Percentiles rank a stretch among this genome's conserved stretches.
phyloP scores from a whole-genome alignment of 1,139 yeast genomes.

The Zygosaccharomyces sapae region DNA sequence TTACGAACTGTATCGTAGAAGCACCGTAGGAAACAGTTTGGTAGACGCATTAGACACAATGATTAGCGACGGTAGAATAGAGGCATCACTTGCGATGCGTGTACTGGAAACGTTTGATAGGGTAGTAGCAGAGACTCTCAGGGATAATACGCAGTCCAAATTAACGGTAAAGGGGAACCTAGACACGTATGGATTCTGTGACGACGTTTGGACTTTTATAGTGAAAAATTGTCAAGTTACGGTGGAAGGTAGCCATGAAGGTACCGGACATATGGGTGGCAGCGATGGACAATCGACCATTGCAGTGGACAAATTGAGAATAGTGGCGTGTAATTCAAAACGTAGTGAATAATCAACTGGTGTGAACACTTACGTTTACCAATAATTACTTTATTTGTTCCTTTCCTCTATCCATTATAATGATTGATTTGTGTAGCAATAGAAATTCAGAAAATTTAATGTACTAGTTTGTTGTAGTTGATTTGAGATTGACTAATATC shows the following conservation, averaged over 20 bases:
- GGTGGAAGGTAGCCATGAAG: constrained; percentile 45
- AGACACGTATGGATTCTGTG: constrained; percentile 93
- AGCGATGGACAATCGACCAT: constrained; percentile 26
- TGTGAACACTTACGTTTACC: too few species aligned
- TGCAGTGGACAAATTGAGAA: constrained; percentile 83
- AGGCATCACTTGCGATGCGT: constrained; percentile 92
- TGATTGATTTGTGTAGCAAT: constrained; percentile 5
- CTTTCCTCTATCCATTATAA: not conserved
- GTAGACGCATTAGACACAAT: constrained; percentile 89
- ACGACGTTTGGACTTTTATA: constrained; percentile 97
- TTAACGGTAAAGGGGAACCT: constrained; percentile 84
- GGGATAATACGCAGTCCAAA: constrained; percentile 72
- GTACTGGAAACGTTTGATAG: constrained; percentile 84
- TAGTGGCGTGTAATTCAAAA: constrained; percentile 91
- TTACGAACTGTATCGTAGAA: constrained; percentile 88
- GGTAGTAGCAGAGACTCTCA: constrained; percentile 76
- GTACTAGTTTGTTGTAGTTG: constrained; percentile 3
- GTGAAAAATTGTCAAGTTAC: constrained; percentile 86
- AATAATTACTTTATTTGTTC: not conserved
- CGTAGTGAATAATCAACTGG: constrained; percentile 46
- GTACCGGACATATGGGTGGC: constrained; percentile 12
- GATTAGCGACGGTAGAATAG: constrained; percentile 69
- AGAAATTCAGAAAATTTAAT: constrained; percentile 1
- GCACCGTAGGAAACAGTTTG: constrained; percentile 73
- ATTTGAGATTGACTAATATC: not conserved